Evolutionary conservation across 345 rosid genomes (phyloP).

Genomic region (Eutrema yunnanense): DNA sequence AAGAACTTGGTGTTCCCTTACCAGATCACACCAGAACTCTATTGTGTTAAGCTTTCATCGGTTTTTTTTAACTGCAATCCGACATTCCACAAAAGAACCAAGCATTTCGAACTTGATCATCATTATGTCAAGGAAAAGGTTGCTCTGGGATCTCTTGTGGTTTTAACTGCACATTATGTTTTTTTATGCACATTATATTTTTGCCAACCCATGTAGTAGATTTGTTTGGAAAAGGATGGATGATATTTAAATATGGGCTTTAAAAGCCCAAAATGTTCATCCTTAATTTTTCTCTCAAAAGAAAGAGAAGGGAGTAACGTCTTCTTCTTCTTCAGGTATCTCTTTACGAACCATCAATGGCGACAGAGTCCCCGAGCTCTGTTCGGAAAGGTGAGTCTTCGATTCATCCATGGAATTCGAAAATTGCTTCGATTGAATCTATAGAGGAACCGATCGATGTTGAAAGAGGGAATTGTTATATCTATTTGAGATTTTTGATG

Average conservation of each 20-base stretch:
- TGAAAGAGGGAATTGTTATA: not conserved
- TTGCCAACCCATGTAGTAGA: too few species aligned
- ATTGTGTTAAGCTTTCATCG: too few species aligned
- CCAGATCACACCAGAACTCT: too few species aligned
- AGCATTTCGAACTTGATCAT: too few species aligned
- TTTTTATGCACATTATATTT: too few species aligned
- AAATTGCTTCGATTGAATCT: not conserved
- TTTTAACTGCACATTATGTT: too few species aligned
- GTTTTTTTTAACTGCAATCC: too few species aligned
- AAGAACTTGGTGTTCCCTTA: too few species aligned
- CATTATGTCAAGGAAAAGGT: too few species aligned
- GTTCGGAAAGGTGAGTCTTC: constrained; percentile 25
- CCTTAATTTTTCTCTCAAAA: not conserved
- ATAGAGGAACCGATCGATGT: not conserved
- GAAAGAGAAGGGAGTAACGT: not conserved
- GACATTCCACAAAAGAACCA: too few species aligned
- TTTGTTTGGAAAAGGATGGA: not conserved
- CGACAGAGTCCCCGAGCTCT: constrained; percentile 32
- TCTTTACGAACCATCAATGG: constrained; percentile 12
- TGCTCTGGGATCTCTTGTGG: too few species aligned
- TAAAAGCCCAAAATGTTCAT: constrained; percentile 1
- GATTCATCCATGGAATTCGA: not conserved
- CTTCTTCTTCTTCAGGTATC: not conserved
- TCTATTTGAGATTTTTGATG: not conserved
- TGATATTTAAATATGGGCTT: not conserved